Base-by-base conservation (phyloP, 1,139 yeast species). In the Geotrichum europaeum region DNA sequence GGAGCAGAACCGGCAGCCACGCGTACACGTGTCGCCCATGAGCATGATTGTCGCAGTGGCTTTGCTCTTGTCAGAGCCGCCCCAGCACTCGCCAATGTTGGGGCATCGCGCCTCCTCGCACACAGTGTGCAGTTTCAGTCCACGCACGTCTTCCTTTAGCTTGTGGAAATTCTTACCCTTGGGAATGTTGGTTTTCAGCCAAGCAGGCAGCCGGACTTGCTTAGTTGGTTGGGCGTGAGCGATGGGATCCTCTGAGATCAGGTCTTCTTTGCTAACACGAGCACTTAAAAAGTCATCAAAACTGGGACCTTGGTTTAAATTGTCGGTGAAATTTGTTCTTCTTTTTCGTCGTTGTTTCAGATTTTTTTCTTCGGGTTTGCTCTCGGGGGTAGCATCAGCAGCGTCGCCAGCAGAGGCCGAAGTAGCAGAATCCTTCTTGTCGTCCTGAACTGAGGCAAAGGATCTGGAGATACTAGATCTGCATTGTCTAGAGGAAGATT, bases 41-140 rank as follows among this genome's bases (percentile, higher is more conserved):
- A 95, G 79, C 99, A 95, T 95, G 69, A 95, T 94, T 2, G 99
- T 95, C 5, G 99, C 99, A 3, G 99, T 95, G n/a, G 99, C 97
- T 69, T 89, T 95, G 6, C 92, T 82, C 74, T 91, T 91, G 68
- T 81, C 84, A 70, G 87, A 85, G 43, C 99, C 99, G 60, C 99
- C 98, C 99, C 99, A 95, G 76, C 99, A 95, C 74, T 95, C 99
- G 58, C 98, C 97, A 63, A 95, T 95, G 73, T 95, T 95, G 22
- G 99, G 99, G 76, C 99, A 95, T 70, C 94, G 86, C 10, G 99
- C 99, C 71, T 94, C 99, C 73, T 94, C 98, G 76, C 99, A 95
- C 36, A 95, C 99, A 0, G 99, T 92, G 50, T 97, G 88, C 60
- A 95, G 78, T 65, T 90, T 90, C 64, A 95, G 78, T 64, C 95